These are phyloP conservation scores for Candida tetrigidarum DNA, from an alignment of 1,139 yeast species.

Conservation along the genomic window DNA sequence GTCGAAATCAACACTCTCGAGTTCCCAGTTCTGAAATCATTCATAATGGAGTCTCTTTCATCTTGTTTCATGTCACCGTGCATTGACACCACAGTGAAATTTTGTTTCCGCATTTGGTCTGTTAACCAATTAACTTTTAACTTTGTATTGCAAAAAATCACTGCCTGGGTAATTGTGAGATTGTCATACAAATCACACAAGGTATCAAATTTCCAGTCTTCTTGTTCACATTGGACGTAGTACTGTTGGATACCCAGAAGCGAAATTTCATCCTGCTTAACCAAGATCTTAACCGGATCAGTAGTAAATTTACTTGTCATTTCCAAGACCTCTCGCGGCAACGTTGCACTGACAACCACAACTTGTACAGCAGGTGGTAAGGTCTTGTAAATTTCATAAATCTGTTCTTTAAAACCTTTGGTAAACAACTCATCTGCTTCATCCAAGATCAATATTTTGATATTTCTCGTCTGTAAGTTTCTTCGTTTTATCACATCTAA, in stretches of 20 bases:
- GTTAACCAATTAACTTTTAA: constrained; percentile 91
- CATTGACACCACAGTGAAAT: constrained; percentile 91
- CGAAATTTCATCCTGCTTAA: constrained; percentile 86
- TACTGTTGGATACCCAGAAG: constrained; percentile 91
- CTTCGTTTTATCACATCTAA: constrained; percentile 85
- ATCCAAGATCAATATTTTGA: constrained; percentile 85
- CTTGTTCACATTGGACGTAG: constrained; percentile 84
- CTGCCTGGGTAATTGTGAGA: constrained; percentile 94
- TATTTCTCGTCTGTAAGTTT: constrained; percentile 63
- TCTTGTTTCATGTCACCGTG: constrained; percentile 98
- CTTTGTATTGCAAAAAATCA: constrained; percentile 92
- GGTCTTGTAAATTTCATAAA: constrained; percentile 82
- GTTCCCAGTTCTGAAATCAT: constrained; percentile 76
- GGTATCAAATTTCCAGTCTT: constrained; percentile 96
- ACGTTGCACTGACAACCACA: constrained; percentile 93
- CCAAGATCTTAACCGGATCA: constrained; percentile 89
- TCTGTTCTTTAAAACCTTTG: constrained; percentile 92
- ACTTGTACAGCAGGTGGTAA: constrained; percentile 87
- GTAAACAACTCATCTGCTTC: constrained; percentile 94
- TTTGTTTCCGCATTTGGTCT: constrained; percentile 74
- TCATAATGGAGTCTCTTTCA: constrained; percentile 88
- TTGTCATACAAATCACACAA: constrained; percentile 92
- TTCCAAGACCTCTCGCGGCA: constrained; percentile 82
- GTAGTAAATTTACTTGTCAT: constrained; percentile 88
- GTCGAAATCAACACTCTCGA: constrained; percentile 90